phyloP scores from a whole-genome alignment of 257 asterid species.

The Solanum corneliomulleri region DNA sequence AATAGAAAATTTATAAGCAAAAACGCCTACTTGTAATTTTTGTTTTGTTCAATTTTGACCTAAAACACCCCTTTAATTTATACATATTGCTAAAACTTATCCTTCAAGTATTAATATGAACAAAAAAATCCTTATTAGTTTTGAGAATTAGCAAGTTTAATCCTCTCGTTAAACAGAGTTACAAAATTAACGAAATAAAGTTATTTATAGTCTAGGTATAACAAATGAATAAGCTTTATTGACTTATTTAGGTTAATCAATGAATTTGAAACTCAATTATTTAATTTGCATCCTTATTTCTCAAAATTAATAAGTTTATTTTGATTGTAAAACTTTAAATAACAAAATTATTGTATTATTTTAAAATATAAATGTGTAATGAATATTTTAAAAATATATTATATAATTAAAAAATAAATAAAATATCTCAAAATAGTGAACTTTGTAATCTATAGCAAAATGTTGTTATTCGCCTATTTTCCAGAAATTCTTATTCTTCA shows the following conservation, averaged over 20 bases:
- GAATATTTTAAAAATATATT: no score
- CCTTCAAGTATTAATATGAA: background rate
- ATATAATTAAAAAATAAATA: no score
- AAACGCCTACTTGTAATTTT: background rate
- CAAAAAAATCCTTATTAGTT: background rate
- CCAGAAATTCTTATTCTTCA: fast-evolving
- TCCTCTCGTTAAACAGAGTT: background rate
- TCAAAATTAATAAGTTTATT: background rate
- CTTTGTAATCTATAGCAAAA: no score
- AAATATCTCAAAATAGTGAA: no score
- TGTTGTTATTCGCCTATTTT: fast-evolving
- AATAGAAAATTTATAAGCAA: background rate
- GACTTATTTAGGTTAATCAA: background rate
- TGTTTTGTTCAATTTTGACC: background rate
- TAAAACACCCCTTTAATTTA: background rate
- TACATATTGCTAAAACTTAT: background rate
- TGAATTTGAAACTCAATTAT: background rate
- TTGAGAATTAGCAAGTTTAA: background rate
- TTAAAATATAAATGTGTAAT: no score
- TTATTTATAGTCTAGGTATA: background rate
- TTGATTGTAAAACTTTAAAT: no score
- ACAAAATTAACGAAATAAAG: background rate
- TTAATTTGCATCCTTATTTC: background rate
- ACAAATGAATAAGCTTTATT: fast-evolving
- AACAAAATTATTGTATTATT: background rate